These are phyloP conservation scores for Pseudogymnoascus sp. DNA, from an alignment of 2,329 filamentous ascomycete species.

Conservation along the genomic window DNA sequence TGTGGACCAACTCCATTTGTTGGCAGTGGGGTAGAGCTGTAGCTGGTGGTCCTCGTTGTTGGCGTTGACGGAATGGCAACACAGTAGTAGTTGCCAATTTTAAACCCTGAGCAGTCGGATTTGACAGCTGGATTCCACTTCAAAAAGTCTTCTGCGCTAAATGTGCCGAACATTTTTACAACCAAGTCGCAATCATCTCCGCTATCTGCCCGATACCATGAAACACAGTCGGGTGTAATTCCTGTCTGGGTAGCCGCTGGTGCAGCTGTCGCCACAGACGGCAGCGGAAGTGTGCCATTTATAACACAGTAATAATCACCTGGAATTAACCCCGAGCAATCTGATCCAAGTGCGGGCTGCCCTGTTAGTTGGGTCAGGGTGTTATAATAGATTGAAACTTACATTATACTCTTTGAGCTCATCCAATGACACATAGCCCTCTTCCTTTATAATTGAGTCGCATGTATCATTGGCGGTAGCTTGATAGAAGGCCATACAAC, in stretches of 20 bases:
- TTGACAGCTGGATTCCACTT: constrained; percentile 3
- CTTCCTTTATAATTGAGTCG: background rate
- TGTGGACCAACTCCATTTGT: constrained; percentile 12
- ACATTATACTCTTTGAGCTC: constrained; percentile 3
- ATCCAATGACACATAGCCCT: background rate
- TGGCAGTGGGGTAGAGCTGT: background rate
- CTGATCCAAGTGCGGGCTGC: background rate
- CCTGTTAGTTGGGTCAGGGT: background rate
- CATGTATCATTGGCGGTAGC: constrained; percentile 1
- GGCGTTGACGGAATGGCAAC: constrained; percentile 10
- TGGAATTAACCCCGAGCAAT: constrained; percentile 5
- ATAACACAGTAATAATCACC: constrained; percentile 12
- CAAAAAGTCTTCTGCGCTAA: background rate
- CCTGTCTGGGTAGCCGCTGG: constrained; percentile 7
- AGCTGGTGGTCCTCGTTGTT: constrained; percentile 7
- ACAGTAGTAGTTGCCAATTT: background rate
- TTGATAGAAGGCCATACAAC: constrained; percentile 7
- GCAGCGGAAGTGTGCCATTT: constrained; percentile 9
- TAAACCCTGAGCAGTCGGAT: background rate
- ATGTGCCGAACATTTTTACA: constrained; percentile 11
- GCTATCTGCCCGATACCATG: constrained; percentile 9
- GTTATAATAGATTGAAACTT: background rate
- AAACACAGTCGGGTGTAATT: constrained; percentile 1
- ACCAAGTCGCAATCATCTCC: background rate
- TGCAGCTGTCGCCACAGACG: constrained; percentile 3